Evolutionary conservation across 108 stramenopile genomes (phyloP), one percentile per base, ranked within the genome.

Genomic region (Skeletonema marinoi): DNA sequence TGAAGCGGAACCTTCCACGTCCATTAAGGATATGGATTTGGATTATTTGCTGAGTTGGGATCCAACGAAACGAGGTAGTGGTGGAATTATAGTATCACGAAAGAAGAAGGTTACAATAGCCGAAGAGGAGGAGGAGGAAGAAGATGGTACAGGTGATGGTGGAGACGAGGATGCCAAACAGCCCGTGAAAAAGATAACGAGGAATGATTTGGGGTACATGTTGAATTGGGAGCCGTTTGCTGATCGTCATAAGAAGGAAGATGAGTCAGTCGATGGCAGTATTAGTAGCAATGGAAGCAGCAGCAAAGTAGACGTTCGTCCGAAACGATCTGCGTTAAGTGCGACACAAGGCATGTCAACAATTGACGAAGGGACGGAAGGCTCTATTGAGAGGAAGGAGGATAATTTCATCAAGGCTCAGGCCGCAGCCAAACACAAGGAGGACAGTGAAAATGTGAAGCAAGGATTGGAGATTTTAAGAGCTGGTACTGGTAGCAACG

Each of bases 31-130:
- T 66, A 70, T 89, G 71, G 90, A 96, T 75, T 71, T 96, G 46
- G 84, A 80, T 48, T 96, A 96, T 80, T 87, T 96, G 75, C 74
- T 92, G 75, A 89, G 80, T 62, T 96, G 95, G 95, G 90, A 93
- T 71, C 83, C 87, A 16, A 70, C 80, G 44, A 77, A 83, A 25
- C 50, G 77, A 3, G 42, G 66, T 10, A 39, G 50, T 9, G 72
- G 70, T 19, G 72, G 70, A 31, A 61, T 46, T 16, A 16, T 12
- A 13, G 73, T 54, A 17, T 46, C 12, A 35, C 69, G 44, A 78
- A 75, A 60, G 66, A 81, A 44, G 78, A 80, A 50, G 73, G 66
- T 54, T 38, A 74, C 48, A 42, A 32, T 32, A 6, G 84, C 59
- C 48, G 70, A 72, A 48, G 42, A 60, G 12, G 29, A 6, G 66